A percentile compares a stretch with the other conserved stretches of the same genome.
These are phyloP conservation scores for Fusarium zealandicum DNA, from an alignment of 2,329 filamentous ascomycete species.

Conservation along the genomic window DNA sequence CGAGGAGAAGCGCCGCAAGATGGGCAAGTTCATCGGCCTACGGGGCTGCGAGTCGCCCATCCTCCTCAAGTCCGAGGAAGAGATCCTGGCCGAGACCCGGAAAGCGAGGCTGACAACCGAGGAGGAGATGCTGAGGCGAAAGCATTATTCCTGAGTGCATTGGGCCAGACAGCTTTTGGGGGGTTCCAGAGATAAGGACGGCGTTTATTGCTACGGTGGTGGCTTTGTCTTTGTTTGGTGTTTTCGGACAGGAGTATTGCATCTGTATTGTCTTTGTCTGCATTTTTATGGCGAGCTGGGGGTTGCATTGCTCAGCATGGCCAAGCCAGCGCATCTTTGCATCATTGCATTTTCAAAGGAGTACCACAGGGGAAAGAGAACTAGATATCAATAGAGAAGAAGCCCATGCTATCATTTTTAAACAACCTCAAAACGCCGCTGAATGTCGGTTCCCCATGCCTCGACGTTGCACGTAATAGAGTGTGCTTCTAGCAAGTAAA, in stretches of 20 bases:
- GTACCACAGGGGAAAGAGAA: conserved; percentile 15
- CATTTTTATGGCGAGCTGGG: conserved; percentile 18
- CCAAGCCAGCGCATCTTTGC: conserved; percentile 35
- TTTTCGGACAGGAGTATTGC: conserved; percentile 9
- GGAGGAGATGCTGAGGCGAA: conserved; percentile 57
- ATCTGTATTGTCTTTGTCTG: conserved; percentile 5
- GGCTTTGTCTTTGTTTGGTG: conserved; percentile 9
- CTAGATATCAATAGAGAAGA: conserved; percentile 33
- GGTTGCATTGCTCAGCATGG: conserved; percentile 30
- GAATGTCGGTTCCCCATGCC: conserved; percentile 8
- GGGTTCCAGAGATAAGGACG: neutral
- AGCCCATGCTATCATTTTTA: conserved; percentile 32
- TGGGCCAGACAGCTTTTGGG: neutral
- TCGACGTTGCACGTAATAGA: conserved; percentile 1
- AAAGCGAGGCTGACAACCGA: conserved; percentile 50
- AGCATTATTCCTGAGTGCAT: conserved; percentile 46
- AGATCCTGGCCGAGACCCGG: conserved; percentile 55
- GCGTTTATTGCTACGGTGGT: conserved; percentile 12
- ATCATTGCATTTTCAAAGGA: conserved; percentile 39
- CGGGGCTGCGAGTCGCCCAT: conserved; percentile 59
- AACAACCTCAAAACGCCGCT: conserved; percentile 25
- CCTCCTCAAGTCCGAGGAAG: conserved; percentile 54
- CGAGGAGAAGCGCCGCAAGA: conserved; percentile 74
- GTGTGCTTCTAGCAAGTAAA: conserved; percentile 7
- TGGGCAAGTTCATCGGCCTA: conserved; percentile 78